A percentile compares a stretch with the other conserved stretches of the same genome.
Evolutionary conservation across 495 filamentous ascomycete species (phyloP).

Genomic region (Neurospora sp.): DNA sequence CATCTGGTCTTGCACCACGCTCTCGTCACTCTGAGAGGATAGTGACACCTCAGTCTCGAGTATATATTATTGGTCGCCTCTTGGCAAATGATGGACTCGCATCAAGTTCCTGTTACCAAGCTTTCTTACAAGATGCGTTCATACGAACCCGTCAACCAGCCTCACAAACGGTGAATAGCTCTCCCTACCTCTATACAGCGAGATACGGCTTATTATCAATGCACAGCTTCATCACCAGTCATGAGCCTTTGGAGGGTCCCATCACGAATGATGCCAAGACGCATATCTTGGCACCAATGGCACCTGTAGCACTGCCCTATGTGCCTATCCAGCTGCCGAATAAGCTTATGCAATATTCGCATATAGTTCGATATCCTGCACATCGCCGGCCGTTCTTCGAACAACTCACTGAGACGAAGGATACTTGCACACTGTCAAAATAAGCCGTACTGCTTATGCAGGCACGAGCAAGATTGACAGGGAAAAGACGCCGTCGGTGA

Average conservation of each 20-base stretch:
- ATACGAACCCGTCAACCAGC: background rate
- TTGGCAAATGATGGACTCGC: background rate
- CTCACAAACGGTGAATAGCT: background rate
- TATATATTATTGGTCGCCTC: background rate
- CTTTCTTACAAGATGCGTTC: background rate
- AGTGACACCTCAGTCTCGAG: background rate
- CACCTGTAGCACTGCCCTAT: background rate
- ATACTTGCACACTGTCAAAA: background rate
- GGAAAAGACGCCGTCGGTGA: background rate
- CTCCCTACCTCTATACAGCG: background rate
- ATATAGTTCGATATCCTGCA: background rate
- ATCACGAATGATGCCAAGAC: background rate
- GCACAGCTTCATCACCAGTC: background rate
- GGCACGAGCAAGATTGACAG: background rate
- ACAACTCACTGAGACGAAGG: background rate
- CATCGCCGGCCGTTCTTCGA: background rate
- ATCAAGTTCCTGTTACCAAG: background rate
- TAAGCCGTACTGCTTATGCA: background rate
- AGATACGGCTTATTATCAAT: background rate
- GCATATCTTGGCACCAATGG: background rate
- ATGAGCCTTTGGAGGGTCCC: background rate
- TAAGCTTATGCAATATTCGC: background rate
- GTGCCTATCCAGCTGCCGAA: background rate
- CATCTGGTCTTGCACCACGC: background rate
- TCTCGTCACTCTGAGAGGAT: background rate